These are phyloP conservation scores for Vitis rupestris DNA, from an alignment of 164 flowering plant genomes.

Conservation along the genomic window DNA sequence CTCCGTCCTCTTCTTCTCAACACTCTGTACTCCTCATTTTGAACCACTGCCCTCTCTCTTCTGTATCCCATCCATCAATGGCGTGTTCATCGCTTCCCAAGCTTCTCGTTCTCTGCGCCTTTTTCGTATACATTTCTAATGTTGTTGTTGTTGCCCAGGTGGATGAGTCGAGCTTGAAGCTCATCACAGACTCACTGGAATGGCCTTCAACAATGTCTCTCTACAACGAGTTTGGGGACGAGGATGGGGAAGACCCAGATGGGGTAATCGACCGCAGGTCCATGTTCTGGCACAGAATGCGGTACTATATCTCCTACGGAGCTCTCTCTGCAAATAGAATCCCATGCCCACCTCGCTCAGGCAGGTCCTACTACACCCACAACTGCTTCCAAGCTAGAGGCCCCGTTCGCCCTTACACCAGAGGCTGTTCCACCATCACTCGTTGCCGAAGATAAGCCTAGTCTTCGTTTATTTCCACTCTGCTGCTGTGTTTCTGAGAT, in stretches of 20 bases:
- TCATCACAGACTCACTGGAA: slow-evolving; percentile 27
- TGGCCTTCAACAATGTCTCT: slow-evolving; percentile 26
- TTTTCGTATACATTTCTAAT: not conserved
- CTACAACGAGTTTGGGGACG: slow-evolving; percentile 9
- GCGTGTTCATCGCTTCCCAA: slow-evolving; percentile 19
- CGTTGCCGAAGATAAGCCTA: slow-evolving; percentile 47
- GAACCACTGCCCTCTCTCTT: not conserved
- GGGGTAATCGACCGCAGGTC: slow-evolving; percentile 42
- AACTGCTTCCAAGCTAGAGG: slow-evolving; percentile 59
- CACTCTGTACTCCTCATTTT: not conserved
- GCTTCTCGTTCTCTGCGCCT: slow-evolving; percentile 13
- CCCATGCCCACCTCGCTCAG: slow-evolving; percentile 84
- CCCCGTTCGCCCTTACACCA: slow-evolving; percentile 59
- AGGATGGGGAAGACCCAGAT: slow-evolving; percentile 12
- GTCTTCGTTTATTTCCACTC: not conserved
- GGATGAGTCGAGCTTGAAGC: slow-evolving; percentile 23
- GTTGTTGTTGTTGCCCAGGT: slow-evolving; percentile 19
- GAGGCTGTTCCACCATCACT: slow-evolving; percentile 76
- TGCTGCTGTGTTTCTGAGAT: not conserved
- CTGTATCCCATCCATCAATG: slow-evolving; percentile 11
- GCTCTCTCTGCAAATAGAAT: slow-evolving; percentile 73
- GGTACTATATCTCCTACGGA: slow-evolving; percentile 77
- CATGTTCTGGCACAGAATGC: slow-evolving; percentile 40
- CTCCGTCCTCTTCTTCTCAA: not conserved
- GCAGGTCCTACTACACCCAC: slow-evolving; percentile 80